phyloP scores from a whole-genome alignment of 2,329 filamentous ascomycete genomes.

The Colletotrichum kahawae region DNA sequence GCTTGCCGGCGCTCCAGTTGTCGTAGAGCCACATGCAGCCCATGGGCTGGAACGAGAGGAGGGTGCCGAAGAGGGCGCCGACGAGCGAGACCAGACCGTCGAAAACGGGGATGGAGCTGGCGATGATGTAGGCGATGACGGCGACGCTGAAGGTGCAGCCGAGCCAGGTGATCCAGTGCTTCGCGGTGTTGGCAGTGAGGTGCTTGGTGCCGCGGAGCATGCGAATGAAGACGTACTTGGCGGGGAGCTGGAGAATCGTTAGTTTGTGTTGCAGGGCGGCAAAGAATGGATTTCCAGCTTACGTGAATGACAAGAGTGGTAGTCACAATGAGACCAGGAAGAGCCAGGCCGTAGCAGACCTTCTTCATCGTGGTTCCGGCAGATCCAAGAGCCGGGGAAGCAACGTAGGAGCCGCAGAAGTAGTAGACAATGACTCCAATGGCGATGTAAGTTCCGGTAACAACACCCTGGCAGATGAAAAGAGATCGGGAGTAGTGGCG shows the following conservation, averaged over 20 bases:
- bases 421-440: constrained; percentile 47
- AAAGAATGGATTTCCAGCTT: neutral
- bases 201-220: constrained; percentile 33
- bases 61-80: constrained; percentile 30
- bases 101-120: constrained; percentile 33
- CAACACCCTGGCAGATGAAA: constrained; percentile 28
- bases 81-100: constrained; percentile 29
- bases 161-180: constrained; percentile 36
- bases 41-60: constrained; percentile 31
- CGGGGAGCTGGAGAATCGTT: constrained; percentile 18
- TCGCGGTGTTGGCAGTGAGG: constrained; percentile 30
- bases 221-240: constrained; percentile 32
- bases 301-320: constrained; percentile 32
- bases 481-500: constrained; percentile 32
- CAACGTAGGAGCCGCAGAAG: constrained; percentile 49
- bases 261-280: neutral
- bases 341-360: constrained; percentile 45
- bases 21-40: constrained; percentile 49
- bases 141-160: constrained; percentile 29
- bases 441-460: constrained; percentile 36
- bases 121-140: constrained; percentile 32
- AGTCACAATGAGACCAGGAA: constrained; percentile 33
- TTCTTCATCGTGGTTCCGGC: constrained; percentile 47
- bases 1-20: constrained; percentile 36
- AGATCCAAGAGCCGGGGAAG: constrained; percentile 51